Conservation (phyloP, 2,329 filamentous ascomycete species). For the Ceratocystiopsis brevicomis region DNA sequence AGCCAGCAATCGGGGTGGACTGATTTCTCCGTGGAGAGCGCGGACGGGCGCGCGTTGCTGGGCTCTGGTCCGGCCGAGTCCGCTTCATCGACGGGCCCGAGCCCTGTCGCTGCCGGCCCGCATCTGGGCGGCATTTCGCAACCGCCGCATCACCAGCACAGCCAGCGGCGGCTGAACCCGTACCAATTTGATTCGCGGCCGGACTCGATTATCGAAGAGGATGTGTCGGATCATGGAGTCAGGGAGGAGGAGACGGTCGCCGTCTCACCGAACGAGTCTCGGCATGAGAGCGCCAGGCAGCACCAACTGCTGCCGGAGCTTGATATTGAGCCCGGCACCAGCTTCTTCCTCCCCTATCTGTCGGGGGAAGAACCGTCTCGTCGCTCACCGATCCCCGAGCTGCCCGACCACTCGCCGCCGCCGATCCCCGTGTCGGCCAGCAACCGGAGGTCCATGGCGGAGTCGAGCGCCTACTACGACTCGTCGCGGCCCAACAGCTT, state of each 20-base stretch:
- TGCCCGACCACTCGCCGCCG: constrained; percentile 32
- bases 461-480: constrained; percentile 23
- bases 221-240: background rate
- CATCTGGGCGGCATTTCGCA: too few relatives aligned
- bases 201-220: constrained; percentile 12
- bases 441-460: constrained; percentile 12
- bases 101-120: too few relatives aligned
- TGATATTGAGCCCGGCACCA: constrained; percentile 24
- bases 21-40: constrained; percentile 37
- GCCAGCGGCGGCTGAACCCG: background rate
- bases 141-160: background rate
- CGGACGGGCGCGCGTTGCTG: constrained; percentile 19
- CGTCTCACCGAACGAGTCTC: constrained; percentile 10
- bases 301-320: constrained; percentile 28
- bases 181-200: constrained; percentile 12
- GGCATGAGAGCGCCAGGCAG: constrained; percentile 6
- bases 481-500: constrained; percentile 24
- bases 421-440: constrained; percentile 21
- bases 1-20: constrained; percentile 43
- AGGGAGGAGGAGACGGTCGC: too few relatives aligned
- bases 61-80: constrained; percentile 2
- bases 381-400: constrained; percentile 9
- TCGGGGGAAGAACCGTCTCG: constrained; percentile 13
- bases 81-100: too few relatives aligned
- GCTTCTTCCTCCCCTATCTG: constrained; percentile 30